Evolutionary conservation across 495 filamentous ascomycete genomes (phyloP), one percentile per base, ranked within the genome.

Genomic region (Evernia prunastri): DNA sequence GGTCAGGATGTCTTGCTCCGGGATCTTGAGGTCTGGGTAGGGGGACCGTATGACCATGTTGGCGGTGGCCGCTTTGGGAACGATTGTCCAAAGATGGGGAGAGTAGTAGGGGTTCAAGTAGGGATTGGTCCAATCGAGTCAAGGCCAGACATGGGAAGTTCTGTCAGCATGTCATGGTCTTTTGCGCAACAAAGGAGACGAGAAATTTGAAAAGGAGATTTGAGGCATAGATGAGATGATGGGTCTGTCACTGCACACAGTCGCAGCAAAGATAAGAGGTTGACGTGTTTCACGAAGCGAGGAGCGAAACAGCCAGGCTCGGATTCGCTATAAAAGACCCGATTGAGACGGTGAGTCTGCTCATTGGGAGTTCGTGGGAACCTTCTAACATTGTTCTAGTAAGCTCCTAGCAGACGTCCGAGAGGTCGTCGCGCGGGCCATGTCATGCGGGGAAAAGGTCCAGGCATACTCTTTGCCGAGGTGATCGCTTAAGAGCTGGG

Each of bases 1-100:
- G 0, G 75, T 77, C 82, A 85, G 91, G 37, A 94, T 62, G 70
- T 92, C 89, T 59, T 84, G 65, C 40, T 81, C 67, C 0, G 90
- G 90, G 56, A 92, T 86, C 53, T 81, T 74, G 43, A 91, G 63
- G 0, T 71, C 67, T 5, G 80, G 78, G 70, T 83, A 88, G 51
- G 77, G 42, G 9, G 65, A 71, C 59, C 59, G 53, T 51, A 66
- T 66, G 25, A 66, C 61, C 69, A 71, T 71, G 10, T 23, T 66
- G 47, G 3, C 17, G 23, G 25, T 54, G 29, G 18, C 51, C 33
- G 29, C 29, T 33, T 33, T 17, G 17, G 33, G 9, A 20, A 9
- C 3, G 51, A n/a, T 31, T 54, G 7, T 33, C 27, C 18, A 54
- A 2, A 18, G 13, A 20, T 18, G 5, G 20, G 51, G 17, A 11